phyloP scores from a whole-genome alignment of 495 filamentous ascomycete species.

The Tuber melanosporum region DNA sequence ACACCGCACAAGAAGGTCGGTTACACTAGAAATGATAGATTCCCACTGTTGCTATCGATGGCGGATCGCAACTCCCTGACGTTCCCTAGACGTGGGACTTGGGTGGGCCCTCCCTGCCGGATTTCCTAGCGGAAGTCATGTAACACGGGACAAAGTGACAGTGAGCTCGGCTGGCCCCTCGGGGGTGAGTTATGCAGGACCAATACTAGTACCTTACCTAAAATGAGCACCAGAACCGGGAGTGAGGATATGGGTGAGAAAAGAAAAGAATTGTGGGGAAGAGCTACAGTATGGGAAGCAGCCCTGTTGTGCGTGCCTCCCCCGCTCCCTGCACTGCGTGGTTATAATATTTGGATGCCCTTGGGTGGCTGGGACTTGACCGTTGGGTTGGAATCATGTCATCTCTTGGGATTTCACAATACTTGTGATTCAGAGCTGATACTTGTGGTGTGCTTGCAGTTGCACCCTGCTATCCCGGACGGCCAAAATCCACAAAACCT shows the following conservation, averaged over 20 bases:
- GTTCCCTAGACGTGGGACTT: neutral
- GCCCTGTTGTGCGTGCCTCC: neutral
- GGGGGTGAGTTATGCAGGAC: neutral
- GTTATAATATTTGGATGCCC: neutral
- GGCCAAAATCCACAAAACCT: neutral
- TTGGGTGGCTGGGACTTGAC: neutral
- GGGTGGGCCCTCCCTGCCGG: neutral
- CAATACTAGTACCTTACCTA: neutral
- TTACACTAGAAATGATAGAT: neutral
- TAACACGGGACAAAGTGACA: neutral
- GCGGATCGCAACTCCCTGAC: neutral
- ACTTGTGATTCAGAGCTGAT: neutral
- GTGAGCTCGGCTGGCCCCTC: neutral
- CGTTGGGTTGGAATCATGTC: neutral
- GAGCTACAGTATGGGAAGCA: neutral
- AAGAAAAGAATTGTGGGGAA: slow-evolving; percentile 5
- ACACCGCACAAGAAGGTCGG: neutral
- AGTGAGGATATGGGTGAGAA: neutral
- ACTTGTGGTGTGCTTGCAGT: neutral
- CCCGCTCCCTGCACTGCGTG: neutral
- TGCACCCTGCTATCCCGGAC: neutral
- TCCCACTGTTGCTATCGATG: neutral
- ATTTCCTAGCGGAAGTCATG: neutral
- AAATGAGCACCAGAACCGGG: neutral
- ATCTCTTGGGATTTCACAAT: neutral